Conservation (phyloP, 805 yeast species). For the Priceomyces castillae region DNA sequence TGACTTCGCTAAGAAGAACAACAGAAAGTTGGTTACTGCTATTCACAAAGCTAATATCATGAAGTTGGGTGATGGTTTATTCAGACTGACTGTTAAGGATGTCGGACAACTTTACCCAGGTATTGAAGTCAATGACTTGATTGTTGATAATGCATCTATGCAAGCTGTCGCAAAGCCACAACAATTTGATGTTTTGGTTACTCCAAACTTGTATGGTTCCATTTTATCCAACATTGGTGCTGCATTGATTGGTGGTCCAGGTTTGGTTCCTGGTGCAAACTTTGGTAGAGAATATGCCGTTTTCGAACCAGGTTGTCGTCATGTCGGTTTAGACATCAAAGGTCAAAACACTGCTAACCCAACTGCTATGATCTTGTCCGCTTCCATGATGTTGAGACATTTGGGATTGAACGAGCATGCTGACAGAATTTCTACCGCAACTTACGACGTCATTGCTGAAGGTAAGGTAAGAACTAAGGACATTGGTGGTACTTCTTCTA, state of each 20-base stretch:
- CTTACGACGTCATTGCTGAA: conserved; percentile 84
- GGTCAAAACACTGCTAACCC: conserved; percentile 97
- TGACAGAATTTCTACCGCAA: conserved; percentile 83
- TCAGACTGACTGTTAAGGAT: conserved; percentile 88
- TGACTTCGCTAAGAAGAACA: conserved; percentile 89
- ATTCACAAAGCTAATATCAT: conserved; percentile 99
- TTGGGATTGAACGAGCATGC: conserved; percentile 84
- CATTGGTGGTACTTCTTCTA: conserved; percentile 85
- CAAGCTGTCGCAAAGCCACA: conserved; percentile 98
- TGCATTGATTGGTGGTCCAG: conserved; percentile 96
- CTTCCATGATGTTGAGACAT: conserved; percentile 91
- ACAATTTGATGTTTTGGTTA: conserved; percentile 95
- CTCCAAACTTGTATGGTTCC: conserved; percentile 98
- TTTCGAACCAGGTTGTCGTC: conserved; percentile 99
- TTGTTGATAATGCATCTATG: conserved; percentile 98
- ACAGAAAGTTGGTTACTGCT: conserved; percentile 90
- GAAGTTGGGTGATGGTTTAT: conserved; percentile 98
- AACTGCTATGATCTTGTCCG: conserved; percentile 92
- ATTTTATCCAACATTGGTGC: conserved; percentile 98
- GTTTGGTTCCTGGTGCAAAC: conserved; percentile 97
- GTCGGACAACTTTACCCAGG: conserved; percentile 83
- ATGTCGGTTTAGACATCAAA: conserved; percentile 94
- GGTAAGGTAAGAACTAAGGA: conserved; percentile 84
- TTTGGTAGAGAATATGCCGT: conserved; percentile 97
- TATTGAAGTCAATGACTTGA: conserved; percentile 82